Base-by-base conservation (phyloP, 257 asterid species). In the Thymus quinquecostatus region DNA sequence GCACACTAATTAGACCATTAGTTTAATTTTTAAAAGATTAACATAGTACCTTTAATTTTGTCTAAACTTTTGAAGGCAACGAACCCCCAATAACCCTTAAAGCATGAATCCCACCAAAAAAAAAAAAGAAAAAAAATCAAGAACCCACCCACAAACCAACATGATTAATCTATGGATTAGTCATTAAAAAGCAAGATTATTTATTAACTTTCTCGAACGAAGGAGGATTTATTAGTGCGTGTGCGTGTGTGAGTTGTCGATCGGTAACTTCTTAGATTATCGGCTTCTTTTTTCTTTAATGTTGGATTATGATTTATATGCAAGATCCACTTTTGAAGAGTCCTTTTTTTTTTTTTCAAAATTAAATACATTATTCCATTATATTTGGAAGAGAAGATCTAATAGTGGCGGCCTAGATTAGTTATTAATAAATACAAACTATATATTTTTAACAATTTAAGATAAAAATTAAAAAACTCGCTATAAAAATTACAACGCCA, bases 41-140 rank as follows among this genome's bases (percentile, higher is more conserved):
- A 75, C 76, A 75, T 80, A 72, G 82, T 78, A 77, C 81, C 86
- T 65, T 72, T 10, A 66, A 75, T 64, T 21, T 38, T 82, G 95
- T 88, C 86, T 73, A 64, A 64, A 78, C 88, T 88, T 86, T 88
- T 74, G 63, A 83, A 74, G 76, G 95, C 92, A 88, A 67, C 59
- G 79, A 70, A 78, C 75, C 65, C 78, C 80, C 82, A 79, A 62
- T 75, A 59, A 55, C 81, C 80, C 78, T 72, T 47, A 68, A 82
- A 75, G 73, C 83, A 76, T 69, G 83, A 79, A 80, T 76, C 74
- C 73, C 72, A 66, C 61, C 51, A 51, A 60, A 48, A 61, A 28
- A 65, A 54, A 9, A 44, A 8, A 7, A 38, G 6, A 38, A 38
- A 38, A 38, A 38, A 38, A 38, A 4, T 36, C 41, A 38, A 62